Conservation (phyloP, 768 basidiomycete genomes). For the Podaxis sp. region DNA sequence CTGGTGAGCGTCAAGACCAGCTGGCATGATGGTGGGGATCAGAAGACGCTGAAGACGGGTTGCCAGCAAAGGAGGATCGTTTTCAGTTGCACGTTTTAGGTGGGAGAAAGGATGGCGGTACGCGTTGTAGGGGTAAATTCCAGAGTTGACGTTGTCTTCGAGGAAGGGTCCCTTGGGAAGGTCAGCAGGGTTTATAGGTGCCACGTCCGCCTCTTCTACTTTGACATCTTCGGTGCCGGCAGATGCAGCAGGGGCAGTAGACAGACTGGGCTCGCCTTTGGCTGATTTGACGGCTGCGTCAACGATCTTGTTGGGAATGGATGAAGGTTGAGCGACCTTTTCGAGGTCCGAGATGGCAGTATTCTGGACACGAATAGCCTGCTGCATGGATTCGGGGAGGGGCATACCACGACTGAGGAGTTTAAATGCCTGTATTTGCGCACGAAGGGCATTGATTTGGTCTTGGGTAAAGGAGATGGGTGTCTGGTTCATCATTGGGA, state of each 20-base stretch:
- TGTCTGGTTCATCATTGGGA: slow-evolving; percentile 53
- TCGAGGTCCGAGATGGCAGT: slow-evolving; percentile 61
- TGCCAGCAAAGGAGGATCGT: slow-evolving; percentile 60
- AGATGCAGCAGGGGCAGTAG: slow-evolving; percentile 23
- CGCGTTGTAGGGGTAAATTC: slow-evolving; percentile 91
- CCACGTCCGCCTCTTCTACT: slow-evolving; percentile 49
- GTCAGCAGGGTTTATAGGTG: slow-evolving; percentile 51
- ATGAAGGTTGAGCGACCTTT: slow-evolving; percentile 58
- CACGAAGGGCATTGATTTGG: slow-evolving; percentile 73
- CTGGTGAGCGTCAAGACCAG: slow-evolving; percentile 89
- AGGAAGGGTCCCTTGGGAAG: slow-evolving; percentile 72
- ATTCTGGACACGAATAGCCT: slow-evolving; percentile 66
- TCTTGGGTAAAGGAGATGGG: slow-evolving; percentile 78
- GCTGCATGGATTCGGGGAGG: slow-evolving; percentile 67
- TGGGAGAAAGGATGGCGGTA: slow-evolving; percentile 83
- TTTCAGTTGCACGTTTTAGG: slow-evolving; percentile 62
- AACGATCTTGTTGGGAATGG: slow-evolving; percentile 60
- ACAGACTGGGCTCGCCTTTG: slow-evolving; percentile 44
- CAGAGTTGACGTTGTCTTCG: slow-evolving; percentile 77
- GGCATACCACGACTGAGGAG: slow-evolving; percentile 63
- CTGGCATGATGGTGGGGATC: slow-evolving; percentile 87
- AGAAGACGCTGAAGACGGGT: slow-evolving; percentile 78
- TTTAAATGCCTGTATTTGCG: slow-evolving; percentile 83
- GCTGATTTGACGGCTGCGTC: slow-evolving; percentile 75
- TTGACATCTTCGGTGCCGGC: slow-evolving; percentile 46